Conservation (phyloP, 1,139 yeast genomes). For the Debaryomycetaceae sp. region DNA sequence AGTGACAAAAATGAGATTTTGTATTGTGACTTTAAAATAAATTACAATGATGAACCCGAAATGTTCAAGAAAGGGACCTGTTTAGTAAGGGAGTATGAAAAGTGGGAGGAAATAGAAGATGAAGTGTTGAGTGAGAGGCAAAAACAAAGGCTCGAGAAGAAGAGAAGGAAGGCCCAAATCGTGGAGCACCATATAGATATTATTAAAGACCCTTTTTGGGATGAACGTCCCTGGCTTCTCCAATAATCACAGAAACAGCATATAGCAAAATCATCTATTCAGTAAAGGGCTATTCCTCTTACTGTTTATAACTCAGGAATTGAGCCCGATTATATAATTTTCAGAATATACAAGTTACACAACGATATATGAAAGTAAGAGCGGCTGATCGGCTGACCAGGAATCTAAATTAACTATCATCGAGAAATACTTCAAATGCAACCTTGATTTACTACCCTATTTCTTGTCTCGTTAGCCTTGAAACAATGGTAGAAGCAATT, state of each 20-base stretch:
- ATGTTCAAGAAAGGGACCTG: conserved; percentile 85
- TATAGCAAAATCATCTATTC: conserved; percentile 1
- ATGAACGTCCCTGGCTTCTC: conserved; percentile 33
- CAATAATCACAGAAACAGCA: conserved; percentile 3
- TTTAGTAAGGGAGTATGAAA: conserved; percentile 50
- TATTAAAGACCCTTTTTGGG: conserved; percentile 59
- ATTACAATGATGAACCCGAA: conserved; percentile 87
- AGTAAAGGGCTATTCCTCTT: neutral
- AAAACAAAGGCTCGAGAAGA: conserved; percentile 45
- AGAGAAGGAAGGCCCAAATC: conserved; percentile 47
- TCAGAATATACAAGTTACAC: neutral
- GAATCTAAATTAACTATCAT: neutral
- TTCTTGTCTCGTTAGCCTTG: neutral
- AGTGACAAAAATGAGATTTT: conserved; percentile 85
- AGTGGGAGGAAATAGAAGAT: conserved; percentile 9
- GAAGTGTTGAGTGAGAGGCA: conserved; percentile 40
- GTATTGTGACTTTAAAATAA: conserved; percentile 72
- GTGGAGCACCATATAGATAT: conserved; percentile 51
- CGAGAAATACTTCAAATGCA: neutral
- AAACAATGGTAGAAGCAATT: neutral
- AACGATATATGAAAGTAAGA: neutral
- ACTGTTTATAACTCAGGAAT: too few species aligned
- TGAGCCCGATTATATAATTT: too few species aligned
- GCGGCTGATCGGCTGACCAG: neutral
- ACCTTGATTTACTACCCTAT: neutral